Conservation (phyloP, 2,329 filamentous ascomycete species). For the Sporothrix humicola region DNA sequence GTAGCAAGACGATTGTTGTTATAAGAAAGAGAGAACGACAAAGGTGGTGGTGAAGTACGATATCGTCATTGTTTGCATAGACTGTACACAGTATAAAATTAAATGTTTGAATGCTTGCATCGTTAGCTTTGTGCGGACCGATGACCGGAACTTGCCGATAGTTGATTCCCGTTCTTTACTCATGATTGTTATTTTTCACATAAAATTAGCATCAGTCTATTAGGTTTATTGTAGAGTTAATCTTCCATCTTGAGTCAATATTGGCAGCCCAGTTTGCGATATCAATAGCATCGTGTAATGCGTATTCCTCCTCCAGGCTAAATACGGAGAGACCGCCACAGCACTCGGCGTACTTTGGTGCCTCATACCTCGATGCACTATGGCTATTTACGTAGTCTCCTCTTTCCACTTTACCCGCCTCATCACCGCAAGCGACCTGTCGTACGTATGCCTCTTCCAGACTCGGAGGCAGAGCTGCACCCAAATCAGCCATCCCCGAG, state of each 20-base stretch:
- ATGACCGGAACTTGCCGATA: not conserved
- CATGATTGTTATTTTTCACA: too few relatives aligned
- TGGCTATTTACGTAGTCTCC: not conserved
- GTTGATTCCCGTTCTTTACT: too few relatives aligned
- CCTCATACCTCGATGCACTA: not conserved
- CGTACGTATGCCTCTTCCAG: not conserved
- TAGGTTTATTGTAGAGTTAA: too few relatives aligned
- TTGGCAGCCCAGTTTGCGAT: too few relatives aligned
- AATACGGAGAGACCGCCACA: not conserved
- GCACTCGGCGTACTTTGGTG: not conserved
- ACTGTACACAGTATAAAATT: not conserved
- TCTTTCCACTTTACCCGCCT: not conserved
- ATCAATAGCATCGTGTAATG: not conserved
- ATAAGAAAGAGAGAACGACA: too few relatives aligned
- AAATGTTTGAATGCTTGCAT: not conserved
- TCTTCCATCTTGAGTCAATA: too few relatives aligned
- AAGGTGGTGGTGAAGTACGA: too few relatives aligned
- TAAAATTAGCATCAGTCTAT: too few relatives aligned
- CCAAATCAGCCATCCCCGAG: not conserved
- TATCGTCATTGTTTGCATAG: too few relatives aligned
- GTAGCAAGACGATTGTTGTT: too few relatives aligned
- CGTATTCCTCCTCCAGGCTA: not conserved
- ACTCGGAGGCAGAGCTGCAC: not conserved
- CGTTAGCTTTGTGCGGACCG: too few relatives aligned
- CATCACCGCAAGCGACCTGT: not conserved